Conservation (phyloP, 345 rosid genomes). For the thale cress (Arabidopsis thaliana) region TAIR10.1 NC_003070.9:6600001-6600500, state of each 20-base stretch:
- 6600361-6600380: constrained; percentile 1
- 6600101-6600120: constrained; percentile 6
- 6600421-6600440: constrained; percentile 6
- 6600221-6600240: constrained; percentile 42
- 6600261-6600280: constrained; percentile 53
- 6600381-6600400: constrained; percentile 6
- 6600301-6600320: constrained; percentile 19
- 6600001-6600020: background rate
- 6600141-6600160: constrained; percentile 36
- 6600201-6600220: constrained; percentile 47
- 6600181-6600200: constrained; percentile 51
- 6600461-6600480: constrained; percentile 18
- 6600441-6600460: constrained; percentile 20
- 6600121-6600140: constrained; percentile 21
- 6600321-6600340: constrained; percentile 19
- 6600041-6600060: background rate
- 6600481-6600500: constrained; percentile 12
- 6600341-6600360: constrained; percentile 5
- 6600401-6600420: background rate
- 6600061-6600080: constrained; percentile 19
- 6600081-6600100: constrained; percentile 2
- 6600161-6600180: constrained; percentile 63
- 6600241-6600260: constrained; percentile 31
- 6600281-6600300: constrained; percentile 24
- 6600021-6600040: background rate